phyloP scores from a whole-genome alignment of 768 basidiomycete species.

The Trametes sanguinea region DNA sequence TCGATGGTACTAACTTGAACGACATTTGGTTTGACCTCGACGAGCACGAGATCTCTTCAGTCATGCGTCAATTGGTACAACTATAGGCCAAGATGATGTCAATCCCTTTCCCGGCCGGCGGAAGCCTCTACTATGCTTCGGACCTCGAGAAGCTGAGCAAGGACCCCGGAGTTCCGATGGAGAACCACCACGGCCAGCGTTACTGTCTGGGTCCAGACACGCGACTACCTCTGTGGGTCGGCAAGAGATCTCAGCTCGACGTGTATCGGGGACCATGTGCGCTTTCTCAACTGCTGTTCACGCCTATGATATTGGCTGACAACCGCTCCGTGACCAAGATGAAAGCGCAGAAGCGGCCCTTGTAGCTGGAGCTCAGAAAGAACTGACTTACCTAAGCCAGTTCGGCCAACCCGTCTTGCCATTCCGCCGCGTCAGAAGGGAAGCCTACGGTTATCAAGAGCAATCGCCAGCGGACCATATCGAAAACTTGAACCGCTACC shows the following conservation, averaged over 20 bases:
- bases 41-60: conserved; percentile 42
- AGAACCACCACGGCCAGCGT: conserved; percentile 25
- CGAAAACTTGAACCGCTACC: conserved; percentile 43
- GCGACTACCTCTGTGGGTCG: too few species aligned
- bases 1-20: conserved; percentile 42
- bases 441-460: conserved; percentile 45
- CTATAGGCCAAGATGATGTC: conserved; percentile 53
- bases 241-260: too few species aligned
- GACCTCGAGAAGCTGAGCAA: conserved; percentile 46
- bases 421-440: conserved; percentile 44
- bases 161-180: conserved; percentile 36
- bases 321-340: conserved; percentile 42
- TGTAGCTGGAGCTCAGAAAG: conserved; percentile 43
- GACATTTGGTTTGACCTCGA: conserved; percentile 43
- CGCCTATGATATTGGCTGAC: too few species aligned
- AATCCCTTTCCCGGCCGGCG: conserved; percentile 49
- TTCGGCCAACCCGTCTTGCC: conserved; percentile 53
- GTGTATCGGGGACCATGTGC: too few species aligned
- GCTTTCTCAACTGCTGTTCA: too few species aligned
- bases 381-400: conserved; percentile 47
- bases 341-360: conserved; percentile 46
- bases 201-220: too few species aligned
- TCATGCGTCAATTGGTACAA: conserved; percentile 47
- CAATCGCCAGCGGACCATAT: conserved; percentile 47
- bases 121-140: conserved; percentile 50